Base-by-base conservation (phyloP, 2,329 filamentous ascomycete genomes). In the Neodidymelliopsis sp. region DNA sequence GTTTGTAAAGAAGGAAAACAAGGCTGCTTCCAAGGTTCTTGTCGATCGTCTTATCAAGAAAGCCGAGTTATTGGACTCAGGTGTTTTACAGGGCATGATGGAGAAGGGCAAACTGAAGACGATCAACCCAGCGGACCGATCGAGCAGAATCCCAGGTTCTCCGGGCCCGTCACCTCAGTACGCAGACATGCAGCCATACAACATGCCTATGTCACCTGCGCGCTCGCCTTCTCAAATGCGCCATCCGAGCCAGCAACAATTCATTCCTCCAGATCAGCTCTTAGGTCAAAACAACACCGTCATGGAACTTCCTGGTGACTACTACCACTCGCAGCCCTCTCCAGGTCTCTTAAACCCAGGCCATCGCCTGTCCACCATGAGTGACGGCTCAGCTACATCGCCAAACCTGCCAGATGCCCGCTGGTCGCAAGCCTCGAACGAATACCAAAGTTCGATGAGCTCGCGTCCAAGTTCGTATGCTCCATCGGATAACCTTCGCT, bases 11-110 rank as follows among this genome's bases (percentile, higher is more conserved):
- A 78, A 81, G 49, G 84, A 88, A 67, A 79, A 82, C 62, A 87
- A 86, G 72, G 79, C 83, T 7, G 84, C 86, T 6, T 85, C 84
- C 59, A 85, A 84, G 56, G 79, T 86, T 52, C 86, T 89, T 82
- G 81, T 89, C 1, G 77, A 81, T 42, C 80, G 86, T 37, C 81
- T 90, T 65, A 84, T 88, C 63, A 87, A 87, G 63, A 89, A 89
- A 75, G 86, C 86, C 0, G 85, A 87, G 69, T 75, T 89, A 16
- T 75, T 89, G 28, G 86, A 89, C 59, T 77, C 85, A 5, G 86
- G 86, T 12, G 77, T 83, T 13, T 75, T 89, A 37, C 81, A 83
- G 30, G 86, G 83, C 45, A 87, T 89, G 84, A 83, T 88, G 63
- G 80, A 87, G 59, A 76, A 86, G 53, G 85, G 85, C 35, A 81